phyloP scores from a whole-genome alignment of 257 asterid genomes.

The Voacanga thouarsii region DNA sequence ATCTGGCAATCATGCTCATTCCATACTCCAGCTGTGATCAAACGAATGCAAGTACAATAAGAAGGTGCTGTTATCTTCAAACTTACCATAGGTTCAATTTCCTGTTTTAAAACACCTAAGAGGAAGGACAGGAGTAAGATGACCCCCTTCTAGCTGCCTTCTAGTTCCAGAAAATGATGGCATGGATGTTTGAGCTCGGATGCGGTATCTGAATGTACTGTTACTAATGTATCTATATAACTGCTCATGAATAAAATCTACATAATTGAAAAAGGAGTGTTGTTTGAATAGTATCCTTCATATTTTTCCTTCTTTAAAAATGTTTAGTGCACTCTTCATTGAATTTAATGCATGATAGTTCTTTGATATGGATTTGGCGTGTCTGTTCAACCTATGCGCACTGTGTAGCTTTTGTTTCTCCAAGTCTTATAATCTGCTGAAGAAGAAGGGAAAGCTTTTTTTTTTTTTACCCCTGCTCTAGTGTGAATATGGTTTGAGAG shows the following conservation, averaged over 20 bases:
- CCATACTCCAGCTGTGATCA: neutral
- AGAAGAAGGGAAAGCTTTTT: no score
- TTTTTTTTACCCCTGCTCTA: neutral
- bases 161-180: neutral
- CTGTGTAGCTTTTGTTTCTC: neutral
- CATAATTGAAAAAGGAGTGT: neutral
- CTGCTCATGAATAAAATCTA: neutral
- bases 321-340: neutral
- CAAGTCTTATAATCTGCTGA: no score
- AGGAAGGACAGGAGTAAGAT: neutral
- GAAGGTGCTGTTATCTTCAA: neutral
- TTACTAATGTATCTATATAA: neutral
- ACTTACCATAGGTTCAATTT: neutral
- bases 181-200: neutral
- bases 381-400: no score
- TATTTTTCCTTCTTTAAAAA: neutral
- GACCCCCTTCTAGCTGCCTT: neutral
- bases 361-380: neutral
- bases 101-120: neutral
- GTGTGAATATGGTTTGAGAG: neutral
- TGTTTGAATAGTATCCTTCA: neutral
- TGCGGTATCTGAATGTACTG: neutral
- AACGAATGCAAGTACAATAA: neutral
- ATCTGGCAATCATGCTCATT: neutral
- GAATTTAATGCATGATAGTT: neutral